A percentile compares a stretch with the other conserved stretches of the same genome.
phyloP scores from a whole-genome alignment of 2,329 filamentous ascomycete genomes.

The Xylaria sp. region DNA sequence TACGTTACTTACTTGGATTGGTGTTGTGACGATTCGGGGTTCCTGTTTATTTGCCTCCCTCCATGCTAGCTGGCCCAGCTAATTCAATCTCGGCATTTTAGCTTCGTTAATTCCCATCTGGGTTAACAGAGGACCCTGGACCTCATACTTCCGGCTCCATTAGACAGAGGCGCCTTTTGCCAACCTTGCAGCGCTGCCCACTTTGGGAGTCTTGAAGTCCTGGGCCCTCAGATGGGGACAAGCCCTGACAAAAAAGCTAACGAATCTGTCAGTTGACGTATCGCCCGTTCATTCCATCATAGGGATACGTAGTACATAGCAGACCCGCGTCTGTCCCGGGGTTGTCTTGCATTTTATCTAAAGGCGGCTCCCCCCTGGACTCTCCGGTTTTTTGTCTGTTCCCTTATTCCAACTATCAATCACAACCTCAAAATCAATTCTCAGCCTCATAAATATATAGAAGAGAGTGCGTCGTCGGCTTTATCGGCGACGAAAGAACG shows the following conservation, averaged over 20 bases:
- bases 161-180: conserved; percentile 37
- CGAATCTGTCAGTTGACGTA: conserved; percentile 51
- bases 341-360: conserved; percentile 44
- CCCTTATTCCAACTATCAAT: conserved; percentile 11
- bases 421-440: conserved; percentile 20
- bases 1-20: conserved; percentile 8
- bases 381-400: conserved; percentile 19
- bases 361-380: conserved; percentile 40
- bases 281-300: conserved; percentile 47
- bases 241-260: conserved; percentile 42
- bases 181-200: conserved; percentile 40
- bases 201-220: conserved; percentile 33
- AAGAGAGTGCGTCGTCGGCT: not conserved
- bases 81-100: conserved; percentile 43
- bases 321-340: conserved; percentile 28
- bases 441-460: conserved; percentile 23
- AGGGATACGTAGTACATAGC: conserved; percentile 38
- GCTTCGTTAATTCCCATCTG: conserved; percentile 41
- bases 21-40: conserved; percentile 34
- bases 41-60: conserved; percentile 38
- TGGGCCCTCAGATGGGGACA: conserved; percentile 28
- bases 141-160: conserved; percentile 43
- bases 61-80: conserved; percentile 24
- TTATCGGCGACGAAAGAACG: conserved; percentile 8
- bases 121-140: conserved; percentile 42